Evolutionary conservation across 2,329 filamentous ascomycete species (phyloP).

Genomic region (Claviceps humidiphila): DNA sequence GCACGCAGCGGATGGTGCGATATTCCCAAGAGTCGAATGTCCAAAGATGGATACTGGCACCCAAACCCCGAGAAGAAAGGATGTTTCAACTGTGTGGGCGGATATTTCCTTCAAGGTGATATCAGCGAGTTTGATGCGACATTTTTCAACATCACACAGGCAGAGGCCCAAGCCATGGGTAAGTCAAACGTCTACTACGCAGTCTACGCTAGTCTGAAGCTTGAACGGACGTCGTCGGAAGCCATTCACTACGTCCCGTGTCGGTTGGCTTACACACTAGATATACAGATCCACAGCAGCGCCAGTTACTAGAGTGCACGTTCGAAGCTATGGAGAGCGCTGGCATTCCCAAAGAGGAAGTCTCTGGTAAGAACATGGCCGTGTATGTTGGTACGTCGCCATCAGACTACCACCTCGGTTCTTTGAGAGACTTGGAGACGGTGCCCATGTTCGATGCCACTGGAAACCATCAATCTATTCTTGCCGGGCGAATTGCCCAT

Average conservation of each 20-base stretch:
- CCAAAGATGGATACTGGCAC: constrained; percentile 27
- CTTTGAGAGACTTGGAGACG: constrained; percentile 29
- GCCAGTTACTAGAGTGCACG: constrained; percentile 37
- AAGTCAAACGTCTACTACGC: not conserved
- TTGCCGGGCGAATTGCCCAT: constrained; percentile 41
- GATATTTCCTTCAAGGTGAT: constrained; percentile 33
- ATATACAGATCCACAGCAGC: constrained; percentile 35
- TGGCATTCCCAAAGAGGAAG: constrained; percentile 32
- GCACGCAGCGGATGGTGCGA: constrained; percentile 27
- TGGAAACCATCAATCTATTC: constrained; percentile 35
- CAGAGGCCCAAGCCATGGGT: constrained; percentile 36
- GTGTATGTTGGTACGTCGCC: constrained; percentile 36
- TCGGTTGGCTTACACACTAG: not conserved
- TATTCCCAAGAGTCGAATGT: constrained; percentile 34
- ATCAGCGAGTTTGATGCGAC: constrained; percentile 34
- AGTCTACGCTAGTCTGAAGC: too few relatives aligned
- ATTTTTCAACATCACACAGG: constrained; percentile 38
- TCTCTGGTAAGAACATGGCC: constrained; percentile 34
- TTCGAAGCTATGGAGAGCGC: constrained; percentile 42
- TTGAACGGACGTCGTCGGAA: not conserved
- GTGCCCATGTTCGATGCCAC: constrained; percentile 40
- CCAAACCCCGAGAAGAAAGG: constrained; percentile 30
- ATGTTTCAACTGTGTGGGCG: constrained; percentile 21
- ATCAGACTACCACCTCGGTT: constrained; percentile 34
- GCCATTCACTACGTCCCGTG: too few relatives aligned